Evolutionary conservation across 208 protist genomes (phyloP), one percentile per base, ranked within the genome.

Genomic region (Sergeia podlipaevii): DNA sequence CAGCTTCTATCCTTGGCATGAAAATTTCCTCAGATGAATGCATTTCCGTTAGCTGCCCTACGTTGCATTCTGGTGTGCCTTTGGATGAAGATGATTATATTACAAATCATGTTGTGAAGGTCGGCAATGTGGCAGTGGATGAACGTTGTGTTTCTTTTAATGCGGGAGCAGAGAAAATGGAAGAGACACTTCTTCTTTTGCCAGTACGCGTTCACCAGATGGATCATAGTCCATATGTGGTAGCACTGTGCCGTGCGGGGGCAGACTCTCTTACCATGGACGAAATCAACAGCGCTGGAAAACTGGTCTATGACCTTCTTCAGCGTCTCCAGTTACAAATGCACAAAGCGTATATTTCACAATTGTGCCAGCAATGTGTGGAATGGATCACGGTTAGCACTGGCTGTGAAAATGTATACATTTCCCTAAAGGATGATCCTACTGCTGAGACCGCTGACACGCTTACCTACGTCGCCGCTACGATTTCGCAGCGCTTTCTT

Each of bases 351-450:
- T 41, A 55, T 54, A 34, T 50, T 11, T 37, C 7, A 20, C 49
- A 72, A 47, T 39, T 78, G 28, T 77, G 70, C 46, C 76, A 76
- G 33, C 65, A 78, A 50, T 77, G 67, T 52, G 63, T 83, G 26
- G 70, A 79, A n/a, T 83, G 70, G 70, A 44, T 83, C 33, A 64
- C 32, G 36, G 43, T 63, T 48, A 61, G 65, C 36, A 78, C 66
- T 4, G 70, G 61, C 17, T 71, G 70, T 41, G 49, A 71, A 13
- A 56, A 77, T 52, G 64, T 70, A 15, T 78, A 73, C 47, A 34
- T 78, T 26, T 74, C 65, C n/a, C 42, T 82, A 28, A n/a, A 26
- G 24, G 55, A 62, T 37, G 10, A 43, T 23, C 3, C 17, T 11
- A 30, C 47, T 32, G 30, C 45, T 2, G 27, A 60, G 15, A 30